Conservation (phyloP, 2,329 filamentous ascomycete genomes). For the Aspergillus chevalieri region DNA sequence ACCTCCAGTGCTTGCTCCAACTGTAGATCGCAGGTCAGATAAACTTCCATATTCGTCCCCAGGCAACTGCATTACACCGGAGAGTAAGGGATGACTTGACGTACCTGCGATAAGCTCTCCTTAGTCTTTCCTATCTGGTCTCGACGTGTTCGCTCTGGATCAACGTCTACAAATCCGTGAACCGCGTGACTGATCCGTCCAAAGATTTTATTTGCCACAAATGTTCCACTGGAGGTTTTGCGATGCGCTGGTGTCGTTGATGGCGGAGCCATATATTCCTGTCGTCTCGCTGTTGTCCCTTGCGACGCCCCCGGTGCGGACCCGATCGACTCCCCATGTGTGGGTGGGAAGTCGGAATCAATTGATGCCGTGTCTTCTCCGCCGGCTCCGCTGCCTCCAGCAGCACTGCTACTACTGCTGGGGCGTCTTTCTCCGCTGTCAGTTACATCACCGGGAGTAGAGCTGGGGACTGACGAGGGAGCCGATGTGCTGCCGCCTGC, state of each 20-base stretch:
- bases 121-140: slow-evolving; percentile 95
- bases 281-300: slow-evolving; percentile 50
- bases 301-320: slow-evolving; percentile 64
- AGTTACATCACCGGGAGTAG: slow-evolving; percentile 32
- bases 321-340: slow-evolving; percentile 65
- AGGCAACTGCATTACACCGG: background rate
- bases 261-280: slow-evolving; percentile 17
- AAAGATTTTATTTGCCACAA: slow-evolving; percentile 89
- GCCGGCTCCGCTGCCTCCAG: background rate
- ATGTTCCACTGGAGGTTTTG: slow-evolving; percentile 78
- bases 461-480: slow-evolving; percentile 44
- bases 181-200: slow-evolving; percentile 92
- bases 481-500: slow-evolving; percentile 44
- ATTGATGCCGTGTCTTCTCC: slow-evolving; percentile 77
- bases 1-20: slow-evolving; percentile 86
- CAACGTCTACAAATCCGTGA: slow-evolving; percentile 91
- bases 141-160: slow-evolving; percentile 84
- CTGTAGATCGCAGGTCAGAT: slow-evolving; percentile 40
- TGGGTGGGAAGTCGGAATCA: slow-evolving; percentile 92
- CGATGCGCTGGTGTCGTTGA: slow-evolving; percentile 53
- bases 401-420: slow-evolving; percentile 36
- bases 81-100: slow-evolving; percentile 3
- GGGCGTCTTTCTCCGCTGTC: slow-evolving; percentile 41
- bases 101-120: slow-evolving; percentile 66
- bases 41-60: slow-evolving; percentile 1